Base-by-base conservation (phyloP, 495 filamentous ascomycete genomes). In the Neurospora cerealis region DNA sequence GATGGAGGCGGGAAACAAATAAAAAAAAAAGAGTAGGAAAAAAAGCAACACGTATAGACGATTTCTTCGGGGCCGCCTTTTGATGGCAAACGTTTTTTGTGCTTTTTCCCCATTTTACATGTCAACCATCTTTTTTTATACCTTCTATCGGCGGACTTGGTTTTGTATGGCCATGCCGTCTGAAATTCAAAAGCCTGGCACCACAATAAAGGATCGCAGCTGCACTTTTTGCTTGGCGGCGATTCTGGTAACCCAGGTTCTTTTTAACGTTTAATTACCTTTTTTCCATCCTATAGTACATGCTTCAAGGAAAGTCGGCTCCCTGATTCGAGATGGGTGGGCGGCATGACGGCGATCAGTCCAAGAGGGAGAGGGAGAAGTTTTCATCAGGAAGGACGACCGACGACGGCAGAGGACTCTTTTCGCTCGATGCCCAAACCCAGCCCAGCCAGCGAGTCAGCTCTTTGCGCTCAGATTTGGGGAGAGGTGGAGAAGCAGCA, bases 191-290 rank as follows among this genome's bases (percentile, higher is more conserved):
- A 74, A 69, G 74, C 80, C 74, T 44, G 76, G 72, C 78, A 77
- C 77, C 79, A 17, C 54, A 42, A 66, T 3, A 70, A 73, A 74
- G 60, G 76, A 76, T 78, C 72, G 62, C 75, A 44, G 38, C 80
- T 82, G 80, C 82, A 80, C 77, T 81, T 81, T 62, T 83, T 84
- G 79, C 79, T 82, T 28, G 82, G 81, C 79, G 32, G 71, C 70
- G 75, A 79, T 32, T 80, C 78, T 79, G 83, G 77, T 81, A 79
- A 71, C 69, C 72, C 72, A 76, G 78, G 76, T 77, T 76, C 81
- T 81, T 83, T 69, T 79, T 75, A 74, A n/a, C 40, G 77, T 79
- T 80, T 83, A 85, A 84, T 85, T 79, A 78, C 76, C 82, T 78
- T 77, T 76, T 72, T 74, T 76, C 77, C 72, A 54, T 70, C 48